phyloP scores from a whole-genome alignment of 192 early-diverging fungal genomes.

The Coemansia sp. region DNA sequence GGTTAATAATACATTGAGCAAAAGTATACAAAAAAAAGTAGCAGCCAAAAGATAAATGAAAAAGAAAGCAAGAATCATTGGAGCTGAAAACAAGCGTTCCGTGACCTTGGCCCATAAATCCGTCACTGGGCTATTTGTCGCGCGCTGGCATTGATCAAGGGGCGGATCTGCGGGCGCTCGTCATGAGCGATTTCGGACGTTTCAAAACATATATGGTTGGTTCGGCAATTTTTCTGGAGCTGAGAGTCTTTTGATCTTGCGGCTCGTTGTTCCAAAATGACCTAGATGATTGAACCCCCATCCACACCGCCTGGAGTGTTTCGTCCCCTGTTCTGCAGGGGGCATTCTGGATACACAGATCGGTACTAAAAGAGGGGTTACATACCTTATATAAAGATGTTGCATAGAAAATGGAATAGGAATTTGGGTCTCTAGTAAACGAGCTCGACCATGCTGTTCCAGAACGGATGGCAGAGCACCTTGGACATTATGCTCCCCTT shows the following conservation, averaged over 20 bases:
- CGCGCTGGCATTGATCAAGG: background rate
- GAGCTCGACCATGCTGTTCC: background rate
- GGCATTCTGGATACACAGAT: constrained; percentile 8
- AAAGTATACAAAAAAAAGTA: background rate
- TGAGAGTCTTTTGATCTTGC: constrained; percentile 40
- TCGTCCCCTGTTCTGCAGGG: background rate
- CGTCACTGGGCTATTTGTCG: background rate
- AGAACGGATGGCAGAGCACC: constrained; percentile 5
- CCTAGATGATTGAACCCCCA: constrained; percentile 38
- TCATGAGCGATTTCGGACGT: background rate
- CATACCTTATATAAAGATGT: constrained; percentile 4
- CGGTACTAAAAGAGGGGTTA: constrained; percentile 35
- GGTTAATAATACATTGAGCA: background rate
- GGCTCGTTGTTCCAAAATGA: constrained; percentile 28
- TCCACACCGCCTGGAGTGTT: constrained; percentile 35
- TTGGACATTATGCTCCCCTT: background rate
- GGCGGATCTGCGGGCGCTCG: background rate
- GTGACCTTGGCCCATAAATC: constrained; percentile 1
- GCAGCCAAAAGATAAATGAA: background rate
- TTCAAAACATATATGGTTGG: constrained; percentile 32
- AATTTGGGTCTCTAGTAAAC: background rate
- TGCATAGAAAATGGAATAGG: background rate
- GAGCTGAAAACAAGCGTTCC: background rate
- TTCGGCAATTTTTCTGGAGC: constrained; percentile 21
- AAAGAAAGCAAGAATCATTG: background rate